phyloP scores from a whole-genome alignment of 352 stramenopile species.

The Aphanomyces euteiches region DNA sequence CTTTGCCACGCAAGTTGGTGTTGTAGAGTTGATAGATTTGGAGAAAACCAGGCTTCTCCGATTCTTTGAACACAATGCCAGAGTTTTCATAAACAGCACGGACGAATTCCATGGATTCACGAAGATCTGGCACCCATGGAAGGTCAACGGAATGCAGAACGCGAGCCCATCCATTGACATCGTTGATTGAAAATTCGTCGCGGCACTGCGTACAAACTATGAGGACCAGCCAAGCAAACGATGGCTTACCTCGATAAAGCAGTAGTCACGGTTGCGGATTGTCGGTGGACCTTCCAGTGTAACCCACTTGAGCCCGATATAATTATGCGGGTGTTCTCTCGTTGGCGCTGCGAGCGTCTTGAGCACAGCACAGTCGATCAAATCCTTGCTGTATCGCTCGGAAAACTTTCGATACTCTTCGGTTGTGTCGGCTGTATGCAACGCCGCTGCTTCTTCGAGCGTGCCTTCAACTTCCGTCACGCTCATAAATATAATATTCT shows the following conservation, averaged over 20 bases:
- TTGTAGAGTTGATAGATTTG: conserved; percentile 4
- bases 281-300: conserved; percentile 67
- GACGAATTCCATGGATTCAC: conserved; percentile 1
- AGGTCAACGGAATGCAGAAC: neutral
- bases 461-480: conserved; percentile 15
- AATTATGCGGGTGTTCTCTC: conserved; percentile 70
- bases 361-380: conserved; percentile 72
- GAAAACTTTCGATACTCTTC: neutral
- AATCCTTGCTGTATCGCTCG: conserved; percentile 33
- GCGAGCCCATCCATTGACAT: neutral
- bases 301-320: conserved; percentile 76
- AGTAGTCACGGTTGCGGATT: conserved; percentile 74
- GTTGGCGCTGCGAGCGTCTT: conserved; percentile 58
- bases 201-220: neutral
- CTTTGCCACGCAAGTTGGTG: conserved; percentile 3
- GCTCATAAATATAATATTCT: neutral
- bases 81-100: conserved; percentile 7
- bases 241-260: conserved; percentile 44
- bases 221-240: neutral
- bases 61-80: conserved; percentile 10
- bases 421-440: neutral
- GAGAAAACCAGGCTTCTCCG: neutral
- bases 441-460: conserved; percentile 18
- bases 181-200: neutral
- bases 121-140: conserved; percentile 5